Conservation (phyloP, 768 basidiomycete genomes). For the Plicaturopsis crispa region DNA sequence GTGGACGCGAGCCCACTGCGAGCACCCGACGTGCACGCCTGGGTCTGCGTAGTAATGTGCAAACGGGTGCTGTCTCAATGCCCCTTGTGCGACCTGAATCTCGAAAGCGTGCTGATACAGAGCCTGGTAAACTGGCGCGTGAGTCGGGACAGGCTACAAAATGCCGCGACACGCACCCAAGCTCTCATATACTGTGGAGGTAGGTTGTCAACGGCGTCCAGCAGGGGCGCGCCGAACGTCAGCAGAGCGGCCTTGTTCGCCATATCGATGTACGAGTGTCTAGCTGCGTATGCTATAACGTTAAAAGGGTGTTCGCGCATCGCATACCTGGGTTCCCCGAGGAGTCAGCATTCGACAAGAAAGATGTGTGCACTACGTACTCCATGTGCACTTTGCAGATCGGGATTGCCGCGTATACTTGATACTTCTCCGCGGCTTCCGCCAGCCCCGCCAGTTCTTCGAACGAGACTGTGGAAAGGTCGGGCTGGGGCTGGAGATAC, state of each 20-base stretch:
- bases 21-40: too few relatives aligned
- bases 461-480: conserved; percentile 12
- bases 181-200: too few relatives aligned
- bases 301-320: conserved; percentile 11
- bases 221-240: too few relatives aligned
- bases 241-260: background rate
- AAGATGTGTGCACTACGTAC: conserved; percentile 7
- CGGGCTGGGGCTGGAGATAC: conserved; percentile 17
- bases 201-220: too few relatives aligned
- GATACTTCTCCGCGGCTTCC: conserved; percentile 25
- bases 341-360: background rate
- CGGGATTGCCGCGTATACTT: conserved; percentile 18
- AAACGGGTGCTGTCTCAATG: too few relatives aligned
- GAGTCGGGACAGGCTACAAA: too few relatives aligned
- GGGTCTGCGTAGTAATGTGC: too few relatives aligned
- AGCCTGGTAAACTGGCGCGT: too few relatives aligned
- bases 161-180: too few relatives aligned
- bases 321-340: conserved; percentile 8
- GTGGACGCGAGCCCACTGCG: too few relatives aligned
- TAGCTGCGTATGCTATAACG: conserved; percentile 19
- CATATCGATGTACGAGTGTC: conserved; percentile 17
- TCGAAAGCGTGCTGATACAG: too few relatives aligned
- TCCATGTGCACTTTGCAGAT: conserved; percentile 19
- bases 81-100: too few relatives aligned
- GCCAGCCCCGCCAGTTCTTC: conserved; percentile 12